Percentiles rank a stretch among this genome's conserved stretches.
Evolutionary conservation across 1,139 yeast species (phyloP).

Genomic region (Lodderomyces parapsilosis): DNA sequence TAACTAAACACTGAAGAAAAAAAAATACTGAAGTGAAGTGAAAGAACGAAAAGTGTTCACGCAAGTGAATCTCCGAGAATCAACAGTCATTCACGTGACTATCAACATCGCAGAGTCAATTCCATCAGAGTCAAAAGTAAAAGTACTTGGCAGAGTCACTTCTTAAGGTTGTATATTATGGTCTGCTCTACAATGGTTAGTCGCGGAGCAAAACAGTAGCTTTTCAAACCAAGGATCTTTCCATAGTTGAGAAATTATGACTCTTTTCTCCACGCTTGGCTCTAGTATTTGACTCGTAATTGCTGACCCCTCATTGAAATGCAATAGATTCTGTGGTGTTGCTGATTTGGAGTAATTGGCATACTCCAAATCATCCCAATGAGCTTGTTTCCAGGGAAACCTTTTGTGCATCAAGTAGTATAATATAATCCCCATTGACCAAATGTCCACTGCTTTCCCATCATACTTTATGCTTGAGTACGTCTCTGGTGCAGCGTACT

Average conservation of each 20-base stretch:
- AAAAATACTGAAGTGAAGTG: too few species aligned
- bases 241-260: conserved; percentile 14
- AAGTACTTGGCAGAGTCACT: not conserved
- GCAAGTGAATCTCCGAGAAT: not conserved
- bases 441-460: conserved; percentile 43
- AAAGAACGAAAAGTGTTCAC: too few species aligned
- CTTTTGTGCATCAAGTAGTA: conserved; percentile 26
- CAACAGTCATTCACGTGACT: conserved; percentile 1
- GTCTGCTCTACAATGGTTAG: conserved; percentile 15
- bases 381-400: conserved; percentile 41
- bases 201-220: conserved; percentile 13
- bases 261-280: conserved; percentile 18
- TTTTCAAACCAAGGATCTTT: conserved; percentile 18
- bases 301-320: conserved; percentile 9
- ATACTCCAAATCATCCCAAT: conserved; percentile 19
- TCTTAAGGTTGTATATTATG: conserved; percentile 9
- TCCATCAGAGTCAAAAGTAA: conserved; percentile 1
- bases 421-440: conserved; percentile 50
- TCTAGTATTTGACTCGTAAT: conserved; percentile 18
- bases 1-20: not conserved
- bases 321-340: conserved; percentile 8
- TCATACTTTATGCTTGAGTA: conserved; percentile 33
- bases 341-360: conserved; percentile 8
- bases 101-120: not conserved
- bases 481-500: conserved; percentile 51